Evolutionary conservation across 2,329 filamentous ascomycete genomes (phyloP), one percentile per base, ranked within the genome.

Genomic region (Sporothrix curviconia): DNA sequence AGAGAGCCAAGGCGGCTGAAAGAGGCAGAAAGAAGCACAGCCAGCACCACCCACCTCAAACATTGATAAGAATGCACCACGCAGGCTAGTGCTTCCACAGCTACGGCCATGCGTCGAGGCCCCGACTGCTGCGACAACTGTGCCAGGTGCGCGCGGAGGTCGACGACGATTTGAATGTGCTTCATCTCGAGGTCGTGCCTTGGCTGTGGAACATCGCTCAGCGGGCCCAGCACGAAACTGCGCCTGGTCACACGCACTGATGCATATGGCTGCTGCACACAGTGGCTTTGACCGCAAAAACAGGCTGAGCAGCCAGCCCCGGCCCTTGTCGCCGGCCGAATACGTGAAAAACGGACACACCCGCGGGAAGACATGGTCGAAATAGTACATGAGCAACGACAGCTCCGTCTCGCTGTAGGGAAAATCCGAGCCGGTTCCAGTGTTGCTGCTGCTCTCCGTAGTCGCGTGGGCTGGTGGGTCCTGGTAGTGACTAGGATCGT

Each of bases 101-200:
- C 51, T 14, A 47, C 57, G 14, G 51, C 32, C 57, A 59, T 59
- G 44, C 57, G 57, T 12, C 57, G 37, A 7, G 52, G 50, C 3
- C 57, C 57, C 1, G 57, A 51, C 37, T 55, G 28, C 42, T 39
- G 44, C 4, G 51, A 43, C 15, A 59, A 44, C 30, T 59, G 44
- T 28, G 22, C 44, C 30, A 59, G 25, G 34, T 59, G 57, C 15
- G 28, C 39, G 28, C 57, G 51, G 28, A 59, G 37, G 30, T 59
- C 57, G 15, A 36, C n/a, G 19, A 59, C 44, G 17, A 49, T 55
- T 3, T 55, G 37, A n/a, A 59, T 59, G 39, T 51, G 52, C 44
- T 59, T 43, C 57, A 55, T 59, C 52, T 59, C 57, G 17, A 59
- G 52, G 30, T 59, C 57, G 14, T 59, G 57, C 30, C 55, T 55